phyloP scores from a whole-genome alignment of 768 basidiomycete species.

The Hericium alpestre region DNA sequence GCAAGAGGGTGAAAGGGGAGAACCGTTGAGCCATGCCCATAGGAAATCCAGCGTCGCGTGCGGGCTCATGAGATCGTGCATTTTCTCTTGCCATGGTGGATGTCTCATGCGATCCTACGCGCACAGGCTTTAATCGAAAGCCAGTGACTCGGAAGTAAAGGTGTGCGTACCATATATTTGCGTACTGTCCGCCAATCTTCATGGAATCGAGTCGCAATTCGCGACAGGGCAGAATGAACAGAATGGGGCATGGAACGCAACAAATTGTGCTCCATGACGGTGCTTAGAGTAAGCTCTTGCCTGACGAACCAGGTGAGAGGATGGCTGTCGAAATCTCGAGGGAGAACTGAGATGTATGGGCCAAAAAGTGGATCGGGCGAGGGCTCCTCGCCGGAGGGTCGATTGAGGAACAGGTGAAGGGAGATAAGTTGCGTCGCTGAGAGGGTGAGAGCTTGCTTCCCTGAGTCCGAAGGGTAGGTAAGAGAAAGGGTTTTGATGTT shows the following conservation, averaged over 20 bases:
- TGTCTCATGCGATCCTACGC: slow-evolving; percentile 1
- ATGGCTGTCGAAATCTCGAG: slow-evolving; percentile 61
- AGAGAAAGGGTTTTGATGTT: slow-evolving; percentile 60
- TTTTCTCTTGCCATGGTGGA: not conserved
- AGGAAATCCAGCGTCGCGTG: slow-evolving; percentile 36
- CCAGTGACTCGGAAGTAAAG: not conserved
- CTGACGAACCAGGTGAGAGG: slow-evolving; percentile 69
- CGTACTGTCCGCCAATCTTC: slow-evolving; percentile 48
- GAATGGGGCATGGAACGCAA: slow-evolving; percentile 40
- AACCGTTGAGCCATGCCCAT: slow-evolving; percentile 93
- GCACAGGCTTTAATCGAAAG: not conserved
- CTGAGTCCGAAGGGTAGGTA: slow-evolving; percentile 35
- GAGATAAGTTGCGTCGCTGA: slow-evolving; percentile 70
- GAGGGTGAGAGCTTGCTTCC: slow-evolving; percentile 19
- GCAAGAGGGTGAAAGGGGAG: slow-evolving; percentile 13
- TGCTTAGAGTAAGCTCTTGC: slow-evolving; percentile 10
- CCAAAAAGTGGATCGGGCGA: slow-evolving; percentile 51
- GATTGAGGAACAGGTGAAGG: slow-evolving; percentile 67
- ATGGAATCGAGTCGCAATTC: slow-evolving; percentile 37
- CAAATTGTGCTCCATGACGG: slow-evolving; percentile 18
- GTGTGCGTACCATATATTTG: slow-evolving; percentile 39
- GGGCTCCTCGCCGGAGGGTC: slow-evolving; percentile 29
- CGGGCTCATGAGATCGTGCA: not conserved
- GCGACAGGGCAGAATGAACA: slow-evolving; percentile 29
- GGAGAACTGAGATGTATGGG: slow-evolving; percentile 74